Evolutionary conservation across 2,329 filamentous ascomycete species (phyloP).

Genomic region (Dactylellina drechsleri): DNA sequence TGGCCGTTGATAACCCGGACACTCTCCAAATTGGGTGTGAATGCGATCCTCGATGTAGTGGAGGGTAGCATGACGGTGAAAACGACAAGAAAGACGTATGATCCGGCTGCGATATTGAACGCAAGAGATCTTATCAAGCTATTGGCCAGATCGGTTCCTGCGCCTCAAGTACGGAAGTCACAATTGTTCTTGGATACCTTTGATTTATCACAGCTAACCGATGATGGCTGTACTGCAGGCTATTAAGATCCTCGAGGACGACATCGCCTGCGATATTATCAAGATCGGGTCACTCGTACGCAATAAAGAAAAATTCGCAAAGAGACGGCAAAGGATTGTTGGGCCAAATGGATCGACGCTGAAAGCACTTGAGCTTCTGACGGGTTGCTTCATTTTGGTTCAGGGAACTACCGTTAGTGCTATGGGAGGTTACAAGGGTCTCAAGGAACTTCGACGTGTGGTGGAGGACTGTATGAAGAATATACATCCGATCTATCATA

Average conservation of each 20-base stretch:
- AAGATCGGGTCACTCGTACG: conserved; percentile 90
- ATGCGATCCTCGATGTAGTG: conserved; percentile 90
- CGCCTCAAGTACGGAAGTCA: conserved; percentile 70
- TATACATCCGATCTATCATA: conserved; percentile 87
- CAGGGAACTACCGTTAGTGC: conserved; percentile 94
- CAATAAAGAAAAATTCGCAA: conserved; percentile 95
- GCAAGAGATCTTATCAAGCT: conserved; percentile 94
- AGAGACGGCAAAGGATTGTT: conserved; percentile 89
- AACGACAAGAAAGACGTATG: conserved; percentile 89
- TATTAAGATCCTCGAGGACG: conserved; percentile 92
- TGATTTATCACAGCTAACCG: neutral
- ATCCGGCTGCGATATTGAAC: conserved; percentile 91
- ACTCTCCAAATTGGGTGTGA: conserved; percentile 86
- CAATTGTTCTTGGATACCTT: too few species aligned
- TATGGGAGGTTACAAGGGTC: conserved; percentile 90
- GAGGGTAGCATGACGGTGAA: conserved; percentile 97
- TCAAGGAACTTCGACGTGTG: conserved; percentile 90
- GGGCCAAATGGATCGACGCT: conserved; percentile 91
- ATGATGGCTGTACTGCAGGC: conserved; percentile 65
- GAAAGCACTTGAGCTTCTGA: conserved; percentile 92
- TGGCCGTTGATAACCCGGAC: conserved; percentile 91
- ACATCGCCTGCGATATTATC: conserved; percentile 90
- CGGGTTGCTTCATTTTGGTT: conserved; percentile 89
- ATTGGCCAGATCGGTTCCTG: conserved; percentile 87
- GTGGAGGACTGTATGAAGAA: conserved; percentile 98